These are phyloP conservation scores for Asterophora parasitica DNA, from an alignment of 768 basidiomycete genomes.

Conservation along the genomic window DNA sequence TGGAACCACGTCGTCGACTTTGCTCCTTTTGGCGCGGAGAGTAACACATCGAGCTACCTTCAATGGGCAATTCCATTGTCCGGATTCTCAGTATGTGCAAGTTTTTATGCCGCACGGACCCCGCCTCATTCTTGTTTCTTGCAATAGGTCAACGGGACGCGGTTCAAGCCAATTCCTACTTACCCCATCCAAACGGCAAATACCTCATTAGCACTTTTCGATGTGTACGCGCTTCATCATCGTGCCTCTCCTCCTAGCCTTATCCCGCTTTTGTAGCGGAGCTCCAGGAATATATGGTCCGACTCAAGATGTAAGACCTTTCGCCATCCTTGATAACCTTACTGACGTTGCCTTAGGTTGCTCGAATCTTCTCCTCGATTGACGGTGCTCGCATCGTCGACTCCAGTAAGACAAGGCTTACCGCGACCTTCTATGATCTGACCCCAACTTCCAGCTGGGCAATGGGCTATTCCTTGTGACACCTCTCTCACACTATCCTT, in stretches of 20 bases:
- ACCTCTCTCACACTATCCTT: slow-evolving; percentile 55
- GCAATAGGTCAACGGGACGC: slow-evolving; percentile 51
- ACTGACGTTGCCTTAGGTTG: slow-evolving; percentile 43
- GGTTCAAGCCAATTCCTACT: slow-evolving; percentile 52
- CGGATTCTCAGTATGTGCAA: slow-evolving; percentile 43
- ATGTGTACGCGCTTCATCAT: slow-evolving; percentile 48
- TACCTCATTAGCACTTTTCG: slow-evolving; percentile 63
- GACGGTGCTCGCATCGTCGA: slow-evolving; percentile 67
- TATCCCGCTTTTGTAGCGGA: slow-evolving; percentile 42
- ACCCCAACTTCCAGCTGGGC: slow-evolving; percentile 39
- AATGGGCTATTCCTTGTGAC: slow-evolving; percentile 75
- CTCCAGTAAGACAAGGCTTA: slow-evolving; percentile 31
- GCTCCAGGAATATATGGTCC: slow-evolving; percentile 70
- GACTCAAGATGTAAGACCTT: slow-evolving; percentile 59
- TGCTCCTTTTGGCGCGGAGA: slow-evolving; percentile 53
- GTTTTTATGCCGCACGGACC: not conserved
- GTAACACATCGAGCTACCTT: slow-evolving; percentile 63
- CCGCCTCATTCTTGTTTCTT: not conserved
- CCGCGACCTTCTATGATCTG: not conserved
- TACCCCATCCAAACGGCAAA: slow-evolving; percentile 54
- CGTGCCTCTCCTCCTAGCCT: not conserved
- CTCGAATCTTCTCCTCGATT: slow-evolving; percentile 56
- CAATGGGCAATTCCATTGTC: slow-evolving; percentile 69
- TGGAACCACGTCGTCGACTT: slow-evolving; percentile 80
- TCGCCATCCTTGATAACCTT: not conserved